Conservation (phyloP, 1,139 yeast species). For the Kazachstania sp. region DNA sequence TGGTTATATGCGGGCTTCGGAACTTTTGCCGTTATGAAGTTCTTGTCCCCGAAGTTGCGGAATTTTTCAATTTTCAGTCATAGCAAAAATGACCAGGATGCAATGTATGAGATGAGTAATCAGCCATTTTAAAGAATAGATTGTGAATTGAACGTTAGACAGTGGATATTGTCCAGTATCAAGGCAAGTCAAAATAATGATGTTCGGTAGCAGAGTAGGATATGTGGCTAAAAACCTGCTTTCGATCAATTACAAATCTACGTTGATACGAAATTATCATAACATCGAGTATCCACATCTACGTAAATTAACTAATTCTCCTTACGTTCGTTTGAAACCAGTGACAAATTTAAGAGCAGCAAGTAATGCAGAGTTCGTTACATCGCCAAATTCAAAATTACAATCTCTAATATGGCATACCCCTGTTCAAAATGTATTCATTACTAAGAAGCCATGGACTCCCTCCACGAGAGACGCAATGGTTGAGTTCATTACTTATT, state of each 20-base stretch:
- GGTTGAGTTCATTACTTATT: slow-evolving; percentile 48
- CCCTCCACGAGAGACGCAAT: slow-evolving; percentile 55
- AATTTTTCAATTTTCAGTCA: too few relatives aligned
- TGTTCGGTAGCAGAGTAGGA: not conserved
- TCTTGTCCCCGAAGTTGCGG: too few relatives aligned
- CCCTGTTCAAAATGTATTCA: slow-evolving; percentile 59
- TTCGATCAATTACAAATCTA: too few relatives aligned
- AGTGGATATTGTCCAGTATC: too few relatives aligned
- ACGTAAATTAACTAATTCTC: slow-evolving; percentile 6
- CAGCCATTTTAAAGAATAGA: too few relatives aligned
- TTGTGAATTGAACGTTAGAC: too few relatives aligned
- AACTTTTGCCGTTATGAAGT: too few relatives aligned
- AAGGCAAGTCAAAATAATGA: too few relatives aligned
- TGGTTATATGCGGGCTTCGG: too few relatives aligned
- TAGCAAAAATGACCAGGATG: too few relatives aligned
- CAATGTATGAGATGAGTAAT: too few relatives aligned
- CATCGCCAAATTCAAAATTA: slow-evolving; percentile 41
- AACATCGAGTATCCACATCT: slow-evolving; percentile 5
- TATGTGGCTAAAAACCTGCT: too few relatives aligned
- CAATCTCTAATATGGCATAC: slow-evolving; percentile 43
- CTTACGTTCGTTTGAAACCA: slow-evolving; percentile 22
- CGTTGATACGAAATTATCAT: not conserved
- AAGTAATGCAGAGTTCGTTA: slow-evolving; percentile 35
- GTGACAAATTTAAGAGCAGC: slow-evolving; percentile 20
- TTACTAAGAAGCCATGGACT: slow-evolving; percentile 83